Evolutionary conservation across 805 yeast genomes (phyloP).

Genomic region (Schwanniomyces occidentalis): DNA sequence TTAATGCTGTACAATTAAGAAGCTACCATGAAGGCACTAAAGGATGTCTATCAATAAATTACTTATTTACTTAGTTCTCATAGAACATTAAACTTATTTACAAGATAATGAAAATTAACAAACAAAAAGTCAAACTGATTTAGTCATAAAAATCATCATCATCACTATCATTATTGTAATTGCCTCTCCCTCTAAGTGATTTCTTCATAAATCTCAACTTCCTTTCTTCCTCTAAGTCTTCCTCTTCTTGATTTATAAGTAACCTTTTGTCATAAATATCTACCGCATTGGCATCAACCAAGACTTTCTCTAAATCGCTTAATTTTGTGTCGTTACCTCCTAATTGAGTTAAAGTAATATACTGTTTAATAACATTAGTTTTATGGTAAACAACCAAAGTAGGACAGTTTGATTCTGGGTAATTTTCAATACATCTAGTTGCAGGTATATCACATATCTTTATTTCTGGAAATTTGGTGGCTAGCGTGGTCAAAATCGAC

Average conservation of each 20-base stretch:
- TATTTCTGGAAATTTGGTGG: slow-evolving; percentile 72
- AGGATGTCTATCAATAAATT: too few species aligned
- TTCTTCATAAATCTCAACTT: slow-evolving; percentile 57
- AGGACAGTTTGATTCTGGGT: slow-evolving; percentile 89
- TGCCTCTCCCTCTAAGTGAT: slow-evolving; percentile 44
- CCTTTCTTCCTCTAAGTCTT: slow-evolving; percentile 53
- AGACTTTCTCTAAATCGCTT: slow-evolving; percentile 69
- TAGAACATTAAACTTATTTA: too few species aligned
- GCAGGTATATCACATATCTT: slow-evolving; percentile 94
- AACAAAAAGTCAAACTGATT: neutral
- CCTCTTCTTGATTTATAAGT: slow-evolving; percentile 55
- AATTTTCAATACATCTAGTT: slow-evolving; percentile 85
- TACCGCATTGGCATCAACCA: slow-evolving; percentile 69
- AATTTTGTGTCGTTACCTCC: slow-evolving; percentile 80
- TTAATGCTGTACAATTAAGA: too few species aligned
- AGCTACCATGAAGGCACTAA: too few species aligned
- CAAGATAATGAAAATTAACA: too few species aligned
- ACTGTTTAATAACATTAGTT: slow-evolving; percentile 77
- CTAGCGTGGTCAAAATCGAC: slow-evolving; percentile 55
- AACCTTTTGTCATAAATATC: slow-evolving; percentile 68
- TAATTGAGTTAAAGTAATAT: slow-evolving; percentile 72
- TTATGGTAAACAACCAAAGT: slow-evolving; percentile 81
- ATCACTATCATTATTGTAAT: slow-evolving; percentile 31
- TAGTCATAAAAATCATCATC: slow-evolving; percentile 36
- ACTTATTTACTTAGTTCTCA: too few species aligned